Evolutionary conservation across 768 basidiomycete genomes (phyloP).

Genomic region (Plicaturopsis crispa): DNA sequence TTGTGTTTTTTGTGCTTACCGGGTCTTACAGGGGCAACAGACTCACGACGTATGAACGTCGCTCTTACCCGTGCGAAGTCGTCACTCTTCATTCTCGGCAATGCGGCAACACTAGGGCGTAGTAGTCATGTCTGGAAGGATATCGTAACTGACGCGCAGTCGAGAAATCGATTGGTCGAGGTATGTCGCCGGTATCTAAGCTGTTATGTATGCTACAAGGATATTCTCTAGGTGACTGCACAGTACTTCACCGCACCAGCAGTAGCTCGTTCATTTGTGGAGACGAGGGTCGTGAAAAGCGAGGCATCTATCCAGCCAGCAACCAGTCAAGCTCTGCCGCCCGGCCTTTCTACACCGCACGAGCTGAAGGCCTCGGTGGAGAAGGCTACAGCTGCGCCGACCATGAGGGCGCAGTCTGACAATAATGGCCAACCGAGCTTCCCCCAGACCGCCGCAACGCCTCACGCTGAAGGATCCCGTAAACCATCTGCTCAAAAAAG

Average conservation of each 20-base stretch:
- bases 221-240: conserved; percentile 21
- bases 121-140: conserved; percentile 74
- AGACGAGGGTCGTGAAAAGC: conserved; percentile 14
- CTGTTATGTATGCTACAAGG: too few relatives aligned
- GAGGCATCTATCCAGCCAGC: conserved; percentile 10
- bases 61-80: conserved; percentile 94
- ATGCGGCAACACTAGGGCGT: conserved; percentile 82
- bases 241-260: conserved; percentile 30
- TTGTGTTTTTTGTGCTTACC: too few relatives aligned
- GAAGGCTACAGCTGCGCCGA: conserved; percentile 7
- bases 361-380: conserved; percentile 15
- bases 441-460: too few relatives aligned
- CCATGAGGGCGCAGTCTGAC: too few relatives aligned
- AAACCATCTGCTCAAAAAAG: too few relatives aligned
- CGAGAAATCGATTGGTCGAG: conserved; percentile 53
- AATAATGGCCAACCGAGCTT: too few relatives aligned
- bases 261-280: conserved; percentile 5
- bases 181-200: conserved; percentile 45
- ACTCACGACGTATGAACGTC: conserved; percentile 94
- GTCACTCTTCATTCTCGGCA: conserved; percentile 89
- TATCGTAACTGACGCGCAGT: conserved; percentile 71
- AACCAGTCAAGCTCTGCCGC: conserved; percentile 21
- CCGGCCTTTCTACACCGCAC: conserved; percentile 30
- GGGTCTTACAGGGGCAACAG: too few relatives aligned
- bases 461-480: too few relatives aligned